Base-by-base conservation (phyloP, 768 basidiomycete genomes). In the Lentinula sp. region DNA sequence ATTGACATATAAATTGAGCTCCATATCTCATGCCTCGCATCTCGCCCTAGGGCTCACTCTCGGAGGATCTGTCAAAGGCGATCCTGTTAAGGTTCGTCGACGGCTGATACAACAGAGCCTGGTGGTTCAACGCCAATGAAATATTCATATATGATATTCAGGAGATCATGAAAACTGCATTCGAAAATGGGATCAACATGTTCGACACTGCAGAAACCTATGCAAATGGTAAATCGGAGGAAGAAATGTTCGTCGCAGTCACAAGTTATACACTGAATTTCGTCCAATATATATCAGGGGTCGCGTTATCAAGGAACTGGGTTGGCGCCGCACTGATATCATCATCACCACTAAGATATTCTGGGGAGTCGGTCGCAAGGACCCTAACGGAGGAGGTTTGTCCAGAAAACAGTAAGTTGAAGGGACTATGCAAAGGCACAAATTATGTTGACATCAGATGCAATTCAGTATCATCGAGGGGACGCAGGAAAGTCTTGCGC, bases 341-440 rank as follows among this genome's bases (percentile, higher is more conserved):
- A 79, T 93, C 56, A 77, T 93, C 66, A 83, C 86, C n/a, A 93
- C 91, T 60, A 93, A 93, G 71, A 62, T 93, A 43, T 93, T 85
- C 79, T 93, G 88, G 80, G 91, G 91, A 6, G 74, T 81, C 3
- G 55, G 55, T 28, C 73, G 83, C 58, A 69, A 70, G 28, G 87
- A 85, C 48, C 85, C 81, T 0, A 88, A 88, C 65, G 80, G 77
- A 63, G 71, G 70, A 56, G 85, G 85, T 23, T 71, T 85, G 9
- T 83, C 82, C 3, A 74, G 83, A 50, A 85, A 86, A 66, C 85
- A 86, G 84, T 85, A 16, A 41, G 43, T 63, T 59, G 83, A 76
- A 6, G 42, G 43, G 12, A 58, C 23, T 37, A 33, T 12, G 8
- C 33, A 16, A 43, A 18, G 16, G 46, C 18, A 7, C 3, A n/a